Evolutionary conservation across 108 stramenopile species (phyloP), one percentile per base, ranked within the genome.

Genomic region (Thalassiosira profunda): DNA sequence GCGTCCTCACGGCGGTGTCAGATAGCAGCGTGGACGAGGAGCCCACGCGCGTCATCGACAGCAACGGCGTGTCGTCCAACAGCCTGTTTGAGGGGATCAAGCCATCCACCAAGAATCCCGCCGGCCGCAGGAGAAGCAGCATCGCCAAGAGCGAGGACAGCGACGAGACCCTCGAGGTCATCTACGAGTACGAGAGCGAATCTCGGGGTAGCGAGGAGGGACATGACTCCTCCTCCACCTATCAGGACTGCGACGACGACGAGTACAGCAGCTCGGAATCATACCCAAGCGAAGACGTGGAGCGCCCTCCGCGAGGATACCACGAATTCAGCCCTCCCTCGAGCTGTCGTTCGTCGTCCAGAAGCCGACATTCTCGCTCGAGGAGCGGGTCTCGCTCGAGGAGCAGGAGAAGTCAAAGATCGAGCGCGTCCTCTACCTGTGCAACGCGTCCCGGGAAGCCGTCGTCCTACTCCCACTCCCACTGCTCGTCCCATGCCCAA

Each of bases 121-220:
- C n/a, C n/a, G n/a, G n/a, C n/a, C n/a, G n/a, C n/a, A n/a, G n/a
- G n/a, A n/a, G n/a, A n/a, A n/a, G n/a, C n/a, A n/a, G n/a, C n/a
- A n/a, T n/a, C n/a, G n/a, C n/a, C n/a, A n/a, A n/a, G n/a, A n/a
- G 11, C 10, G 62, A 63, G 11, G 33, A 63, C 20, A 12, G 4
- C 15, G 34, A 45, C 7, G 25, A 10, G n/a, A 26, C 44, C 2
- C 62, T 63, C 14, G 46, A 48, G 15, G 28, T 63, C 1, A 30
- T 48, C 24, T 48, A 63, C 49, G 62, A 63, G 6, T 33, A 63
- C 62, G n/a, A n/a, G n/a, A n/a, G n/a, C n/a, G n/a, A n/a, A n/a
- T n/a, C n/a, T n/a, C n/a, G n/a, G n/a, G n/a, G n/a, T n/a, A n/a
- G n/a, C n/a, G n/a, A n/a, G n/a, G n/a, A n/a, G n/a, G n/a, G n/a